A percentile compares a stretch with the other conserved stretches of the same genome.
These are phyloP conservation scores for Arctium minus DNA, from an alignment of 129 eudicot species.

Conservation along the genomic window DNA sequence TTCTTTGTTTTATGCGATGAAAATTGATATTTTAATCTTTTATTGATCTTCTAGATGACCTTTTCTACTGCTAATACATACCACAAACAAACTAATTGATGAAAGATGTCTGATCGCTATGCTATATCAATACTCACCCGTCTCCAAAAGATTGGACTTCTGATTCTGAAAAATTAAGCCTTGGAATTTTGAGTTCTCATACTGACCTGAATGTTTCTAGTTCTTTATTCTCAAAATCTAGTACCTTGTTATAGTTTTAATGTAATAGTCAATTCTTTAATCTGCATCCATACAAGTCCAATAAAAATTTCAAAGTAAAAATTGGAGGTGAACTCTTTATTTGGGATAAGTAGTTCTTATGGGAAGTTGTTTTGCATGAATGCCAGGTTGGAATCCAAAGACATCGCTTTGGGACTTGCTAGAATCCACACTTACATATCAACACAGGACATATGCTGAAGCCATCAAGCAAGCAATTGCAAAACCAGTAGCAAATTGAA, in stretches of 20 bases:
- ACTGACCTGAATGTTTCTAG: background rate
- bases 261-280: background rate
- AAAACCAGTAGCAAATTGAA: conserved; percentile 61
- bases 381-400: conserved; percentile 91
- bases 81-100: background rate
- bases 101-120: background rate
- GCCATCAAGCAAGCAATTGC: conserved; percentile 85
- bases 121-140: background rate
- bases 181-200: background rate
- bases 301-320: background rate
- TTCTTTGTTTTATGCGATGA: background rate
- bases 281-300: background rate
- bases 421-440: conserved; percentile 91
- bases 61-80: background rate
- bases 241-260: background rate
- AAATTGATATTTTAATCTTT: background rate
- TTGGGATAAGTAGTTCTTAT: background rate
- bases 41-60: background rate
- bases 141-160: background rate
- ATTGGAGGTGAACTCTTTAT: background rate
- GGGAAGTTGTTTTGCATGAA: background rate
- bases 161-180: background rate
- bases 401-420: conserved; percentile 96
- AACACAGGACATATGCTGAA: conserved; percentile 95
- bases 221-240: background rate